Conservation (phyloP, 768 basidiomycete genomes). For the Macrocybe gigantea region DNA sequence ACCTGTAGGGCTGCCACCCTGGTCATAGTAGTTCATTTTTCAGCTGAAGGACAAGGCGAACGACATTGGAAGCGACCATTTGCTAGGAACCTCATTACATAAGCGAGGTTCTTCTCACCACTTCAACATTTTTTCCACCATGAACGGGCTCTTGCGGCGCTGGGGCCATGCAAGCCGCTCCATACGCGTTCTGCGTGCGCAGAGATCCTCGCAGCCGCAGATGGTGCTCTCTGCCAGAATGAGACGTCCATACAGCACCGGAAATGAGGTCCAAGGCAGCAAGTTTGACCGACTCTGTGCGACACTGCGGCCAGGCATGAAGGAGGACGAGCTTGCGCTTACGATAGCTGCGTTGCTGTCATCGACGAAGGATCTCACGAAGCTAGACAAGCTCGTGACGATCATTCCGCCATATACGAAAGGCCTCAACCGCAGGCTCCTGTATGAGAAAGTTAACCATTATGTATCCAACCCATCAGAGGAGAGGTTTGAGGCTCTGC, state of each 20-base stretch:
- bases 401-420: slow-evolving; percentile 1
- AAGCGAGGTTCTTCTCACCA: no score
- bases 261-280: no score
- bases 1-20: slow-evolving; percentile 94
- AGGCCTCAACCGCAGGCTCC: neutral
- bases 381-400: slow-evolving; percentile 2
- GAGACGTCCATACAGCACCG: no score
- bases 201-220: no score
- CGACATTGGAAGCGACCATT: slow-evolving; percentile 16
- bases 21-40: slow-evolving; percentile 91
- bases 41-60: slow-evolving; percentile 72
- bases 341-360: slow-evolving; percentile 12
- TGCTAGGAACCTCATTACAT: no score
- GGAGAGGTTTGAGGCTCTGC: slow-evolving; percentile 7
- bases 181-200: no score
- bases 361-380: slow-evolving; percentile 6
- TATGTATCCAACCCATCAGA: slow-evolving; percentile 9
- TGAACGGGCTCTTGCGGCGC: no score
- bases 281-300: slow-evolving; percentile 6
- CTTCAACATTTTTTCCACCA: no score
- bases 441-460: slow-evolving; percentile 6
- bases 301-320: slow-evolving; percentile 13
- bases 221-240: no score
- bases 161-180: no score
- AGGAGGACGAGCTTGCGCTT: slow-evolving; percentile 14